Conservation (phyloP, 305 asterid species). For the Fraxinus velutina region DNA sequence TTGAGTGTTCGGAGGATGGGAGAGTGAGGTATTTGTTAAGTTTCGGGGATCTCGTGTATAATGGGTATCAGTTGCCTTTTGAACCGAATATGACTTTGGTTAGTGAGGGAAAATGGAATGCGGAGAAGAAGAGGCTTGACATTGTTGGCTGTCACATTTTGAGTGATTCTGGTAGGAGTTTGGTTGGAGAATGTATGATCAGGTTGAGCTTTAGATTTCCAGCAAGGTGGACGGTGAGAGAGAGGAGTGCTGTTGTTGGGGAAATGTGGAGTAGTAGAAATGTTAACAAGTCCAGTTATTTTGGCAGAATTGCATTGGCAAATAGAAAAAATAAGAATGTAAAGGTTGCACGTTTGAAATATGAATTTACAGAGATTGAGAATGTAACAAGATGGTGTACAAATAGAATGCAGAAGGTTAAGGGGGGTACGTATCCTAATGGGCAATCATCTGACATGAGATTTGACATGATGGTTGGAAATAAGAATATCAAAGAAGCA, state of each 20-base stretch:
- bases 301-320: slow-evolving; percentile 48
- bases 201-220: slow-evolving; percentile 73
- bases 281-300: slow-evolving; percentile 54
- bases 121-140: slow-evolving; percentile 57
- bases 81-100: slow-evolving; percentile 59
- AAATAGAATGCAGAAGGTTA: slow-evolving; percentile 40
- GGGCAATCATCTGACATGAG: slow-evolving; percentile 65
- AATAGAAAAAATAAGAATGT: slow-evolving; percentile 33
- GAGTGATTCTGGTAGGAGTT: slow-evolving; percentile 49
- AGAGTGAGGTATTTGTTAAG: slow-evolving; percentile 62
- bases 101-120: slow-evolving; percentile 81
- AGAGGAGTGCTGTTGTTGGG: slow-evolving; percentile 68
- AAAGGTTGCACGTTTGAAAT: slow-evolving; percentile 36
- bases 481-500: slow-evolving; percentile 42
- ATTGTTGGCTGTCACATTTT: slow-evolving; percentile 75
- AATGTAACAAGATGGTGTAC: slow-evolving; percentile 52
- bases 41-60: slow-evolving; percentile 38
- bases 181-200: slow-evolving; percentile 64
- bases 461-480: slow-evolving; percentile 55
- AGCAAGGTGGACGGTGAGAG: slow-evolving; percentile 61
- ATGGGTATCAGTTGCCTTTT: slow-evolving; percentile 36
- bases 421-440: slow-evolving; percentile 53
- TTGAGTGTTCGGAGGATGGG: slow-evolving; percentile 60
- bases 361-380: slow-evolving; percentile 62
- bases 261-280: slow-evolving; percentile 72